phyloP scores from a whole-genome alignment of 495 filamentous ascomycete species.

The Aspergillus ostianus region DNA sequence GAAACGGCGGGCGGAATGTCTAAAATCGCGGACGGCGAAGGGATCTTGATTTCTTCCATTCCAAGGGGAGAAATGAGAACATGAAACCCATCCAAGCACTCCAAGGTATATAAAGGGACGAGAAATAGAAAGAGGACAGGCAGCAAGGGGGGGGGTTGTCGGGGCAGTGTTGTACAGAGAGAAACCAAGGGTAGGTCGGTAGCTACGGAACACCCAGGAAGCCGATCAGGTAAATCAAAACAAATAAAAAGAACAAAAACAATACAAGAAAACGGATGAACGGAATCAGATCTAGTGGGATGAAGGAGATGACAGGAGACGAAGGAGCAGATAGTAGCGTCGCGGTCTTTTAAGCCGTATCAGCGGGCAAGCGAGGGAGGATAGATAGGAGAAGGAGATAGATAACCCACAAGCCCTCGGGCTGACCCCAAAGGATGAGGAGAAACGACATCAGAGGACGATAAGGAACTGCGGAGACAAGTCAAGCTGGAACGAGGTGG shows the following conservation, averaged over 20 bases:
- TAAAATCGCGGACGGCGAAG: slow-evolving; percentile 61
- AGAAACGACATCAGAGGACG: slow-evolving; percentile 23
- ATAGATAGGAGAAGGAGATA: slow-evolving; percentile 21
- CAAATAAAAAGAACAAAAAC: slow-evolving; percentile 1
- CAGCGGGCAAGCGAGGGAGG: slow-evolving; percentile 8
- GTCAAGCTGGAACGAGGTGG: slow-evolving; percentile 19
- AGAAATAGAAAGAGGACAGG: slow-evolving; percentile 3
- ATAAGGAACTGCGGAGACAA: slow-evolving; percentile 30
- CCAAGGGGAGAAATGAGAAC: slow-evolving; percentile 19
- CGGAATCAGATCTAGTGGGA: slow-evolving; percentile 1
- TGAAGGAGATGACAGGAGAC: background rate
- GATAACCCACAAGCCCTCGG: slow-evolving; percentile 20
- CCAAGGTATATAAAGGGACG: background rate
- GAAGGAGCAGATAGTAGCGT: slow-evolving; percentile 17
- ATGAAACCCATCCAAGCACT: slow-evolving; percentile 3
- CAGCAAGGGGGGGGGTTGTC: background rate
- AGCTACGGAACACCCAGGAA: background rate
- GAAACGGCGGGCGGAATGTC: slow-evolving; percentile 38
- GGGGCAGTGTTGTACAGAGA: background rate
- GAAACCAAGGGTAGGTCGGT: background rate
- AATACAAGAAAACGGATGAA: slow-evolving; percentile 5
- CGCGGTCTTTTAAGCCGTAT: slow-evolving; percentile 4
- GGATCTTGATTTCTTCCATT: slow-evolving; percentile 64
- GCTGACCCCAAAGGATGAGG: slow-evolving; percentile 19
- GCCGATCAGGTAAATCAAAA: background rate